A percentile compares a stretch with the other conserved stretches of the same genome.
Evolutionary conservation across 345 rosid species (phyloP).

Genomic region (Turritis glabra): DNA sequence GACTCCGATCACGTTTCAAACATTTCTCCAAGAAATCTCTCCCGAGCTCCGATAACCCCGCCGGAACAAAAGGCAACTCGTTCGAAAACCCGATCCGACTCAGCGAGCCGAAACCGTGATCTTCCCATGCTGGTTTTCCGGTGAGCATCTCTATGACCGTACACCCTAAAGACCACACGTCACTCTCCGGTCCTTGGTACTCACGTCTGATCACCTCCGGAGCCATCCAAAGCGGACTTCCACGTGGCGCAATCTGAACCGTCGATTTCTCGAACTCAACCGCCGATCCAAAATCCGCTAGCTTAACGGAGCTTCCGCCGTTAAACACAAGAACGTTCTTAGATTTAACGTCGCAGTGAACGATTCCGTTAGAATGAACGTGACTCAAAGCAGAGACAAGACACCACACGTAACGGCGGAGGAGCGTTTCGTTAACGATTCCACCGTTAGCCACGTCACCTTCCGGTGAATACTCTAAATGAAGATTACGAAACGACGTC

Average conservation of each 20-base stretch:
- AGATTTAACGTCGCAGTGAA: slow-evolving; percentile 81
- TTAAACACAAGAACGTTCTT: slow-evolving; percentile 55
- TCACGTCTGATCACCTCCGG: slow-evolving; percentile 79
- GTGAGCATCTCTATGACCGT: slow-evolving; percentile 75
- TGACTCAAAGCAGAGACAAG: slow-evolving; percentile 59
- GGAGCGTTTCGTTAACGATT: slow-evolving; percentile 39
- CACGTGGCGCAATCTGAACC: slow-evolving; percentile 50
- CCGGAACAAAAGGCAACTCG: slow-evolving; percentile 54
- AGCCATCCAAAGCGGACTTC: slow-evolving; percentile 95
- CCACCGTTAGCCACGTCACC: slow-evolving; percentile 57
- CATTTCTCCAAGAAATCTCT: slow-evolving; percentile 68
- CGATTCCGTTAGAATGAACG: slow-evolving; percentile 59
- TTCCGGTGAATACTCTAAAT: slow-evolving; percentile 60
- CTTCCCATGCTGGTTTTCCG: slow-evolving; percentile 76
- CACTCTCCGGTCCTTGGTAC: slow-evolving; percentile 75
- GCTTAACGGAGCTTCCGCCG: slow-evolving; percentile 46
- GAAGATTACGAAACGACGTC: slow-evolving; percentile 58
- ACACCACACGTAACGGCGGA: slow-evolving; percentile 54
- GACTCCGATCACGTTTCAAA: slow-evolving; percentile 48
- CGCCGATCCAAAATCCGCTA: slow-evolving; percentile 84
- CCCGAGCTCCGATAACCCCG: slow-evolving; percentile 50
- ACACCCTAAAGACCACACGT: slow-evolving; percentile 84
- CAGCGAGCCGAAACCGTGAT: slow-evolving; percentile 54
- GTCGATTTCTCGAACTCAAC: not conserved
- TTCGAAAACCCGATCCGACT: slow-evolving; percentile 56